A percentile compares a stretch with the other conserved stretches of the same genome.
Conservation (phyloP, 1,139 yeast species). For the Taphrina sp. region DNA sequence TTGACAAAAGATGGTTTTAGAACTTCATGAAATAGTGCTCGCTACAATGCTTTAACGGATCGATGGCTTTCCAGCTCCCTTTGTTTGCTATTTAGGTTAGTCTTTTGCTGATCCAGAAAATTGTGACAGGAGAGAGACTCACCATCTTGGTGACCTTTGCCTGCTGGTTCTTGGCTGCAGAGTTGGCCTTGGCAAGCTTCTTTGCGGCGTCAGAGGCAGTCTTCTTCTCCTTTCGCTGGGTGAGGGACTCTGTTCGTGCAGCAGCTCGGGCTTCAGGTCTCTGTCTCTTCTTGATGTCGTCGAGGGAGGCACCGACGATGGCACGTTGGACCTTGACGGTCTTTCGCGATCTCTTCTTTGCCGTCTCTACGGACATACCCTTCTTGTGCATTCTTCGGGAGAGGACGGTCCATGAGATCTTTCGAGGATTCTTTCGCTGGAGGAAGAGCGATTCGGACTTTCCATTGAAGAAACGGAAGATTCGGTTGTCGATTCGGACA, state of each 20-base stretch:
- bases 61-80: constrained; percentile 17
- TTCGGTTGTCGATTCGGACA: constrained; percentile 99
- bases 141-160: constrained; percentile 58
- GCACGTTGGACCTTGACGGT: constrained; percentile 98
- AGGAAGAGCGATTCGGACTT: constrained; percentile 97
- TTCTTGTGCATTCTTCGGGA: constrained; percentile 99
- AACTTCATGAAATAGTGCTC: constrained; percentile 12
- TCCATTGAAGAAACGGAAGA: constrained; percentile 98
- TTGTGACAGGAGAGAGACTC: neutral
- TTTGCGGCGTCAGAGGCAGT: constrained; percentile 90
- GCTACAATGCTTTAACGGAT: constrained; percentile 17
- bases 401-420: constrained; percentile 98
- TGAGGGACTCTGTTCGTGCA: constrained; percentile 87
- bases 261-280: constrained; percentile 99
- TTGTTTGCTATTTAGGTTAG: neutral
- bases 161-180: constrained; percentile 62
- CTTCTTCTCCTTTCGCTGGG: constrained; percentile 91
- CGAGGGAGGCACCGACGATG: constrained; percentile 98
- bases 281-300: constrained; percentile 96
- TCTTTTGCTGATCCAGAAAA: neutral
- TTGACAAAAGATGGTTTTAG: too few species aligned
- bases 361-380: constrained; percentile 95
- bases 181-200: constrained; percentile 80
- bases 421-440: constrained; percentile 99
- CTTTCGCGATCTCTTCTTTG: constrained; percentile 97